Evolutionary conservation across 768 basidiomycete genomes (phyloP), one percentile per base, ranked within the genome.

Genomic region (Tylopilus intermedius): DNA sequence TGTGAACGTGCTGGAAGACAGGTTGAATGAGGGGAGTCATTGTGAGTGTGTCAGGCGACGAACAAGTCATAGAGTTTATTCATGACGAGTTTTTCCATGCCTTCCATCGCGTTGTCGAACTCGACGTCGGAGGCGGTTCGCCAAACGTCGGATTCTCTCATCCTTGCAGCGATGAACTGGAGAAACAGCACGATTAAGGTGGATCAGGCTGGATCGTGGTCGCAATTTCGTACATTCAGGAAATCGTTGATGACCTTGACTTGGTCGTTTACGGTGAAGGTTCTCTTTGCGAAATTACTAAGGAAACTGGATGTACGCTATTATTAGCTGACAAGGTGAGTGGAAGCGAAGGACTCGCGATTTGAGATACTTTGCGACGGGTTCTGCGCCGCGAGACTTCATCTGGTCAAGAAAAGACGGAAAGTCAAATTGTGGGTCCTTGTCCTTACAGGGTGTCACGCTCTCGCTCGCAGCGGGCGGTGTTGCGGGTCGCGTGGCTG

Each of bases 11-110:
- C 95, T 96, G 67, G 39, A 55, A 52, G 33, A 49, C 45, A 43
- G 45, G 8, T 49, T 55, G 47, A 38, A 49, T 47, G 52, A 58
- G 54, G 29, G 39, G 11, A 26, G 53, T 2, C 10, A 33, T 21
- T 13, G 18, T 10, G 56, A 47, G 35, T 8, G 56, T 22, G 47
- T 18, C 18, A 38, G n/a, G 45, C 5, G 50, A 82, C 88, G 65
- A 56, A 97, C 94, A 90, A 92, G 61, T 94, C 91, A 68, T 96
- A 98, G 48, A 98, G 73, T 47, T 93, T 77, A 62, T 98, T 99
- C 96, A 99, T 98, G 59, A 99, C 96, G 7, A 99, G 80, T 70
- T 99, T 99, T 77, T 99, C 96, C 92, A 98, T 97, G 47, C 94
- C 94, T 71, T 99, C 96, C 76, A 93, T 81, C 0, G 94, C 92